Evolutionary conservation across 2,329 filamentous ascomycete genomes (phyloP).

Genomic region (Domatiomyces catenatus): DNA sequence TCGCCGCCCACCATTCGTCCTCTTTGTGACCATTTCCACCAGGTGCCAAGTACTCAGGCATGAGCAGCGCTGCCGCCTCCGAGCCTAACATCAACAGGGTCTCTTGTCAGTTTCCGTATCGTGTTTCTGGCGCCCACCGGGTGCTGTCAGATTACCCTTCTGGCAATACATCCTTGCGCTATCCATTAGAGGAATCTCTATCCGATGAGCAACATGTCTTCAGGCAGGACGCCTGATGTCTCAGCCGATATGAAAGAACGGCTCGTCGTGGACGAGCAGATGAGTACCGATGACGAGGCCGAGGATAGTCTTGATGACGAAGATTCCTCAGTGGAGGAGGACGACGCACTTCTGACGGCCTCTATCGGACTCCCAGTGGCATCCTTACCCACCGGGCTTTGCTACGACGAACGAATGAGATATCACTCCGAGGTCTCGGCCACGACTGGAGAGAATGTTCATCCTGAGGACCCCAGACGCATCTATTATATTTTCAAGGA

Average conservation of each 20-base stretch:
- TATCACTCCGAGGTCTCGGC: slow-evolving; percentile 74
- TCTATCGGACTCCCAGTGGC: slow-evolving; percentile 30
- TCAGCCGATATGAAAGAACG: not conserved
- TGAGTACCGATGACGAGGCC: slow-evolving; percentile 6
- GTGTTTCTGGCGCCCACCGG: too few relatives aligned
- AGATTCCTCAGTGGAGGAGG: slow-evolving; percentile 28
- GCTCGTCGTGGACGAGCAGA: not conserved
- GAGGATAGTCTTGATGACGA: slow-evolving; percentile 21
- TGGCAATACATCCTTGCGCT: too few relatives aligned
- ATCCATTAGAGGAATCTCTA: not conserved
- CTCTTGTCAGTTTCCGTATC: not conserved
- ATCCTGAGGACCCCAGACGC: slow-evolving; percentile 83
- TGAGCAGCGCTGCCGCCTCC: not conserved
- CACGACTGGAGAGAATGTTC: slow-evolving; percentile 51
- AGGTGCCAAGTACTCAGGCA: not conserved
- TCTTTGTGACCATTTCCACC: not conserved
- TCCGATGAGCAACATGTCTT: not conserved
- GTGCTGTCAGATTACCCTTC: not conserved
- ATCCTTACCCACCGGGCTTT: slow-evolving; percentile 56
- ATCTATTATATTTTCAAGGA: slow-evolving; percentile 89
- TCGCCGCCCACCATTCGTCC: not conserved
- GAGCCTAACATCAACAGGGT: not conserved
- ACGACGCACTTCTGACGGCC: slow-evolving; percentile 18
- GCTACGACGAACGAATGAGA: slow-evolving; percentile 91
- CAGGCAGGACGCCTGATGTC: not conserved